A percentile compares a stretch with the other conserved stretches of the same genome.
phyloP scores from a whole-genome alignment of 1,284 basidiomycete species.

The Austroboletus niveus region DNA sequence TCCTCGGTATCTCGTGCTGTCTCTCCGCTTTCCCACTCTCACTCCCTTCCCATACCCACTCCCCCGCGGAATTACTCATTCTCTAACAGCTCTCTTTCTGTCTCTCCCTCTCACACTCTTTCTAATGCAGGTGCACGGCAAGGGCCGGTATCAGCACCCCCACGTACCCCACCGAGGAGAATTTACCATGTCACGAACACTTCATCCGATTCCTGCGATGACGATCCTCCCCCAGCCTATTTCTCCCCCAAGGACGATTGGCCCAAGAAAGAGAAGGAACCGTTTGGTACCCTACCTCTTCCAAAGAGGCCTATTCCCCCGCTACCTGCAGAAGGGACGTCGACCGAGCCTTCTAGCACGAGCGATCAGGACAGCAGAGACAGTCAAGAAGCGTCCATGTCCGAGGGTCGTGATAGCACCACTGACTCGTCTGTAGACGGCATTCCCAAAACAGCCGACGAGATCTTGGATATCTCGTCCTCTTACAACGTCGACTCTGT shows the following conservation, averaged over 20 bases:
- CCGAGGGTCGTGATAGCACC: background rate
- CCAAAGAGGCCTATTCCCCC: slow-evolving; percentile 19
- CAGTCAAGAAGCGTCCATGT: slow-evolving; percentile 1
- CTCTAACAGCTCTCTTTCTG: no score
- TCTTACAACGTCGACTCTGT: slow-evolving; percentile 10
- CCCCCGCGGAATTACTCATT: slow-evolving; percentile 17
- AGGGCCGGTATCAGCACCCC: slow-evolving; percentile 17
- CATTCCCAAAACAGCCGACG: slow-evolving; percentile 25
- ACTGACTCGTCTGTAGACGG: background rate
- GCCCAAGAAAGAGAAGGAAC: slow-evolving; percentile 23
- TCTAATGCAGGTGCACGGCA: slow-evolving; percentile 1
- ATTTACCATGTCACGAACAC: slow-evolving; percentile 41
- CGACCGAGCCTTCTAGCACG: slow-evolving; percentile 8
- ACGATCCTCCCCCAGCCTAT: slow-evolving; percentile 45
- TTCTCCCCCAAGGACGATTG: slow-evolving; percentile 20
- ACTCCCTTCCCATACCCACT: slow-evolving; percentile 19
- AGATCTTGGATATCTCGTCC: slow-evolving; percentile 30
- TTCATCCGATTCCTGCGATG: slow-evolving; percentile 29
- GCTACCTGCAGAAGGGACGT: background rate
- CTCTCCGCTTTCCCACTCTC: slow-evolving; percentile 28
- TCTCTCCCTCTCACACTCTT: background rate
- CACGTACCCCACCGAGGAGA: slow-evolving; percentile 35
- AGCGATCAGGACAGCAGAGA: background rate
- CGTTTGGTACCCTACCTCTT: slow-evolving; percentile 1
- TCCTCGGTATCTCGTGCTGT: slow-evolving; percentile 10